Percentiles rank a stretch among this genome's conserved stretches.
These are phyloP conservation scores for Urtica urens DNA, from an alignment of 306 rosid genomes.

Conservation along the genomic window DNA sequence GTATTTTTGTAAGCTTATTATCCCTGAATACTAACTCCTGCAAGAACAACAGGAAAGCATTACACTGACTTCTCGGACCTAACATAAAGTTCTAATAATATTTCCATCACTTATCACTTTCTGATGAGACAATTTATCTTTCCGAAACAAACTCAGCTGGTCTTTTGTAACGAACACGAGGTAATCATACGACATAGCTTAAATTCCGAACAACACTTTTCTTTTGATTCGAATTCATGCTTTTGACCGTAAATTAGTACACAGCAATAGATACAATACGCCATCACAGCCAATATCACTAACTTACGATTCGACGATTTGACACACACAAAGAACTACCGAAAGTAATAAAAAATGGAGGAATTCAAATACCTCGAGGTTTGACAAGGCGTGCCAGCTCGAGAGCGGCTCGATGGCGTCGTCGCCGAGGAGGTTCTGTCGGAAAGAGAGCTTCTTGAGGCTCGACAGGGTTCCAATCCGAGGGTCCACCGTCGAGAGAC, in stretches of 20 bases:
- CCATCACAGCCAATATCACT: neutral
- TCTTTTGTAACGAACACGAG: no score
- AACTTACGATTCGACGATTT: no score
- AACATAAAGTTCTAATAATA: no score
- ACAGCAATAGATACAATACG: no score
- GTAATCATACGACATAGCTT: no score
- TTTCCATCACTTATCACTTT: no score
- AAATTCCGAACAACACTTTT: no score
- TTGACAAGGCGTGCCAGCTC: constrained; percentile 43
- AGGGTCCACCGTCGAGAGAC: constrained; percentile 58
- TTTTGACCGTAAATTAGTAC: no score
- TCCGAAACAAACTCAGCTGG: no score
- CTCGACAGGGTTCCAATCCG: constrained; percentile 54
- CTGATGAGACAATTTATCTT: no score
- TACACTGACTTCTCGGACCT: no score
- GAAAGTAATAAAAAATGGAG: neutral
- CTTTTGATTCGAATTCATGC: no score
- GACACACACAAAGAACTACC: neutral
- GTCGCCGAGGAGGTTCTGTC: constrained; percentile 72
- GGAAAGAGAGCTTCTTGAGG: constrained; percentile 75
- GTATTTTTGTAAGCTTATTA: constrained; percentile 56
- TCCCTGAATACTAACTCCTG: constrained; percentile 84
- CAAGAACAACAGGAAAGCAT: constrained; percentile 1
- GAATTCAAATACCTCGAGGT: constrained; percentile 42
- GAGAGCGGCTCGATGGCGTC: constrained; percentile 55